A percentile compares a stretch with the other conserved stretches of the same genome.
Evolutionary conservation across 352 stramenopile species (phyloP).

Genomic region (Thalassiosira mediterranea): DNA sequence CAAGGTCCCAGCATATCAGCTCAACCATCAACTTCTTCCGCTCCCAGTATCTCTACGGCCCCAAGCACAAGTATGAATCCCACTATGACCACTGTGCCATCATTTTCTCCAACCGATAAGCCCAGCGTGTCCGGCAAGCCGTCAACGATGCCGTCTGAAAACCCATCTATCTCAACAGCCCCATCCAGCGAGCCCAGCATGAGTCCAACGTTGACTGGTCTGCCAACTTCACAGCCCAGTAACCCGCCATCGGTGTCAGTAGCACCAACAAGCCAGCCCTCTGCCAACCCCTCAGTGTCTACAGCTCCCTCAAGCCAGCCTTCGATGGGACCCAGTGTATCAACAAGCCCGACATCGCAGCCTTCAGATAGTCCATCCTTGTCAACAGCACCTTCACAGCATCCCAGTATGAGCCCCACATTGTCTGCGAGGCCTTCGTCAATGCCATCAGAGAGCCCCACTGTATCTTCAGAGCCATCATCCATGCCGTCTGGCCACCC

Average conservation of each 20-base stretch:
- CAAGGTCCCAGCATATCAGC: too few relatives aligned
- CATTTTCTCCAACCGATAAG: background rate
- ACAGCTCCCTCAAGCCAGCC: constrained; percentile 1
- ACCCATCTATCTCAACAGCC: background rate
- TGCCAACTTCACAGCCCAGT: background rate
- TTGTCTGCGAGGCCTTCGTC: background rate
- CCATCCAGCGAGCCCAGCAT: background rate
- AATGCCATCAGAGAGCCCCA: background rate
- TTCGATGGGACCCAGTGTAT: background rate
- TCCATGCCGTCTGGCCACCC: background rate
- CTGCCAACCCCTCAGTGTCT: background rate
- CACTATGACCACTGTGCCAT: background rate
- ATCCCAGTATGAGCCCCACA: background rate
- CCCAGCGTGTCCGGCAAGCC: background rate
- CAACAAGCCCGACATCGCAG: background rate
- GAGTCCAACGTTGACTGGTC: background rate
- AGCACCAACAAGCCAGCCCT: background rate
- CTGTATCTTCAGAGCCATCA: background rate
- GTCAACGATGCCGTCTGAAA: background rate
- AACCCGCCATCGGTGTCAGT: background rate
- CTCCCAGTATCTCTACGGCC: too few relatives aligned
- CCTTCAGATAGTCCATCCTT: background rate
- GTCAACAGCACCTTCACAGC: background rate
- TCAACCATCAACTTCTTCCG: too few relatives aligned
- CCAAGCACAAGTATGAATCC: too few relatives aligned